Conservation (phyloP, 2,329 filamentous ascomycete species). For the Incumbomyces lentus region DNA sequence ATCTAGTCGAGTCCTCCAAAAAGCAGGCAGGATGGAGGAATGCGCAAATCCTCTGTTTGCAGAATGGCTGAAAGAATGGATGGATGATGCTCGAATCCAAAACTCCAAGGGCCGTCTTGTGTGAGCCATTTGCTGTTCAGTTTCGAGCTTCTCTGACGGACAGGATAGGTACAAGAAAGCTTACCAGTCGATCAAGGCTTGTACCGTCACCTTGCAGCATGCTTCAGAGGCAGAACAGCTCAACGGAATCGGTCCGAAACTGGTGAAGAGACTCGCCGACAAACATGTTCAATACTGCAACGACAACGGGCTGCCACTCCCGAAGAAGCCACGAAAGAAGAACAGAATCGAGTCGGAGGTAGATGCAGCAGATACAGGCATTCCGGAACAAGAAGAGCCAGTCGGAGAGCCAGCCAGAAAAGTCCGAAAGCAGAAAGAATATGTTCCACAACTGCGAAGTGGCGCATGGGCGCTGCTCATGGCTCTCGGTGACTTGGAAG, state of each 20-base stretch:
- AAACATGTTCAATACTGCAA: conserved; percentile 47
- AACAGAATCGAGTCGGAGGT: conserved; percentile 28
- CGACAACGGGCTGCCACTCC: conserved; percentile 58
- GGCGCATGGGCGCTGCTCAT: conserved; percentile 64
- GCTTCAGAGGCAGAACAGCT: conserved; percentile 63
- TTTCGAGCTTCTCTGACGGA: neutral
- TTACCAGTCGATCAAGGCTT: conserved; percentile 65
- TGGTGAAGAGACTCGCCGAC: conserved; percentile 59
- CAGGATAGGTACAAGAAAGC: conserved; percentile 58
- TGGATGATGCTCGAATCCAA: conserved; percentile 56
- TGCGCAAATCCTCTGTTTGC: conserved; percentile 63
- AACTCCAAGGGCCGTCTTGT: conserved; percentile 58
- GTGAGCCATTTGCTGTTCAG: conserved; percentile 22
- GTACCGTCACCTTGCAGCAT: conserved; percentile 60
- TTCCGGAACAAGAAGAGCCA: conserved; percentile 24
- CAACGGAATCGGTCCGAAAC: conserved; percentile 62
- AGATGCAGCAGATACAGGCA: conserved; percentile 16
- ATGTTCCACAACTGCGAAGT: conserved; percentile 62
- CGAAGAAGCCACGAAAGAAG: conserved; percentile 33
- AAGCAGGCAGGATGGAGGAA: conserved; percentile 17
- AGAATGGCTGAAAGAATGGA: conserved; percentile 67
- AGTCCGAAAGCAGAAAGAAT: conserved; percentile 47
- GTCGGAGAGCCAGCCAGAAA: conserved; percentile 51
- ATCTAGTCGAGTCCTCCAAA: too few species aligned
- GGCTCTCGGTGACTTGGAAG: conserved; percentile 51